Percentiles rank a stretch among this genome's conserved stretches.
Conservation (phyloP, 2,329 filamentous ascomycete genomes). For the Davidsoniella australis region DNA sequence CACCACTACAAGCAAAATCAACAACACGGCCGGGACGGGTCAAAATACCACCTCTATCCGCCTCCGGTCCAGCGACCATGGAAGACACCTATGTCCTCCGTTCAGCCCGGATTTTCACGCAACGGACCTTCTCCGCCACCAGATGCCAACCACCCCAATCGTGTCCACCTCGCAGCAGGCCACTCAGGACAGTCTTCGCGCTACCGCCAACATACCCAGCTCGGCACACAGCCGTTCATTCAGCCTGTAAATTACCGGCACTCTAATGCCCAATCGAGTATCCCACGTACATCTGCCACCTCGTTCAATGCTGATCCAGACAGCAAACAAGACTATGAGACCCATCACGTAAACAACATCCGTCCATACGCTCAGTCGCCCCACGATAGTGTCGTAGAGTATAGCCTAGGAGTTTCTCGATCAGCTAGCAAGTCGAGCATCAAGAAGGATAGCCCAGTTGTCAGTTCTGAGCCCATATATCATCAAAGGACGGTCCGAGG, state of each 20-base stretch:
- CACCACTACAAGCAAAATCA: background rate
- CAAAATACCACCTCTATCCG: slow-evolving; percentile 6
- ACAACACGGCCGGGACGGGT: background rate
- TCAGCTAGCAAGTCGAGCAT: slow-evolving; percentile 8
- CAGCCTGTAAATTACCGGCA: slow-evolving; percentile 5
- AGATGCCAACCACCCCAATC: background rate
- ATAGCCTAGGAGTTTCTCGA: slow-evolving; percentile 3
- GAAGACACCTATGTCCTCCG: slow-evolving; percentile 9
- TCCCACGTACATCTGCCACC: background rate
- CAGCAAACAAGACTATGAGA: background rate
- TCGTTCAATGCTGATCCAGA: background rate
- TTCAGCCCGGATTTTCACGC: slow-evolving; percentile 13
- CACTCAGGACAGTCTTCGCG: slow-evolving; percentile 11
- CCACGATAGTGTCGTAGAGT: slow-evolving; percentile 13
- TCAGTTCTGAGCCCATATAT: no score
- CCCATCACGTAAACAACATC: background rate
- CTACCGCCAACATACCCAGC: slow-evolving; percentile 4
- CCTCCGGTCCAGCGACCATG: slow-evolving; percentile 9
- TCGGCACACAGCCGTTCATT: slow-evolving; percentile 12
- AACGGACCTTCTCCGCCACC: slow-evolving; percentile 8
- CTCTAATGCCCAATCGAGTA: background rate
- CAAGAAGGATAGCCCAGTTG: background rate
- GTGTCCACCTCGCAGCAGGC: slow-evolving; percentile 3
- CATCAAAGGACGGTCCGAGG: background rate
- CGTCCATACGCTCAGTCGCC: slow-evolving; percentile 7